phyloP scores from a whole-genome alignment of 257 asterid genomes.

The Leptodermis oblonga region DNA sequence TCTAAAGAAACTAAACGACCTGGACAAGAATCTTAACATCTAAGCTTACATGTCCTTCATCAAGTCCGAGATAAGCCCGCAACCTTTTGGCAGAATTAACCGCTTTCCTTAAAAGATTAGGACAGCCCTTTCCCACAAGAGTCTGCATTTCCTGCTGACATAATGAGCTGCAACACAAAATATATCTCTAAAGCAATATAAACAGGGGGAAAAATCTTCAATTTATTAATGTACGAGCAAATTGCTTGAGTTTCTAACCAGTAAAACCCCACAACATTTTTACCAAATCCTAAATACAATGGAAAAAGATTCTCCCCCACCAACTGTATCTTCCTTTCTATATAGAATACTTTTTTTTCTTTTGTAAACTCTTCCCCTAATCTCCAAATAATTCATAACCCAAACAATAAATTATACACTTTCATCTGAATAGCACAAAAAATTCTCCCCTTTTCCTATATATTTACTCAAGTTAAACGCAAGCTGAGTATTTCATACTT shows the following conservation, averaged over 20 bases:
- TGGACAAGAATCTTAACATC: neutral
- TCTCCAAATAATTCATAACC: no score
- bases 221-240: neutral
- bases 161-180: constrained; percentile 53
- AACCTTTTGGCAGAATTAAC: constrained; percentile 87
- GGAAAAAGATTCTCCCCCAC: neutral
- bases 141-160: constrained; percentile 57
- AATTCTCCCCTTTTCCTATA: neutral
- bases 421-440: neutral
- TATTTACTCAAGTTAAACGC: neutral
- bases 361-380: neutral
- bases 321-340: neutral
- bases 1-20: neutral
- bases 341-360: neutral
- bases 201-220: neutral
- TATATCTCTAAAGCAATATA: neutral
- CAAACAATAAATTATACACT: neutral
- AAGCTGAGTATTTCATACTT: constrained; percentile 35
- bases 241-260: neutral
- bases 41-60: constrained; percentile 72
- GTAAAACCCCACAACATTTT: neutral
- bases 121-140: constrained; percentile 79
- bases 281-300: neutral
- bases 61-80: constrained; percentile 67
- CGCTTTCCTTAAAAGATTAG: constrained; percentile 63